Evolutionary conservation across 306 rosid genomes (phyloP).

Genomic region (Rubus idaeus): DNA sequence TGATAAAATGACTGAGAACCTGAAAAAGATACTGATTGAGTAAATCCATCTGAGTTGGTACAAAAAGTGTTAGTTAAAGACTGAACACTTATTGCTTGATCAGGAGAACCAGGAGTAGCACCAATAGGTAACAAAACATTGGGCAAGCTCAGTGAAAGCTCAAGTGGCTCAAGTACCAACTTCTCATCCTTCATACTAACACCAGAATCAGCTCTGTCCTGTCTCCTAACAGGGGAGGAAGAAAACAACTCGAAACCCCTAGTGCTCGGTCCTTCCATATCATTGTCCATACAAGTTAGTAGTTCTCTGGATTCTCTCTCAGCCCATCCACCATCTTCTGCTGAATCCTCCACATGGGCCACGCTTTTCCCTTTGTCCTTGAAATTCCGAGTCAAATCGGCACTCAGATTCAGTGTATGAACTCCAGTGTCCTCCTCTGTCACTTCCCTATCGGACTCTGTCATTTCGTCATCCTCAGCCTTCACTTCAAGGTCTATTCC

Average conservation of each 20-base stretch:
- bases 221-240: constrained; percentile 75
- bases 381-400: constrained; percentile 37
- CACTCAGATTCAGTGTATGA: constrained; percentile 33
- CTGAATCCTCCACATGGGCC: constrained; percentile 47
- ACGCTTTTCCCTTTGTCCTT: constrained; percentile 89
- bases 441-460: constrained; percentile 40
- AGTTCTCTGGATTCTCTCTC: constrained; percentile 55
- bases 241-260: constrained; percentile 87
- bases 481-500: constrained; percentile 46
- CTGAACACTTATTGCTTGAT: constrained; percentile 81
- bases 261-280: constrained; percentile 81
- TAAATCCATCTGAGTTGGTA: constrained; percentile 85
- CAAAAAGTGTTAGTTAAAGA: constrained; percentile 72
- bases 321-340: constrained; percentile 51
- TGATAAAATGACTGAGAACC: constrained; percentile 95
- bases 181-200: constrained; percentile 53
- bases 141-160: constrained; percentile 93
- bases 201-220: constrained; percentile 52
- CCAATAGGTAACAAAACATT: constrained; percentile 93
- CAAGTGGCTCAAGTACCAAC: constrained; percentile 66
- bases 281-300: constrained; percentile 41
- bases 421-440: constrained; percentile 41
- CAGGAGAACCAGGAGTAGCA: constrained; percentile 81
- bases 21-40: constrained; percentile 87
- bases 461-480: constrained; percentile 35